Base-by-base conservation (phyloP, 116 monocot genomes). In the Cymodocea nodosa region DNA sequence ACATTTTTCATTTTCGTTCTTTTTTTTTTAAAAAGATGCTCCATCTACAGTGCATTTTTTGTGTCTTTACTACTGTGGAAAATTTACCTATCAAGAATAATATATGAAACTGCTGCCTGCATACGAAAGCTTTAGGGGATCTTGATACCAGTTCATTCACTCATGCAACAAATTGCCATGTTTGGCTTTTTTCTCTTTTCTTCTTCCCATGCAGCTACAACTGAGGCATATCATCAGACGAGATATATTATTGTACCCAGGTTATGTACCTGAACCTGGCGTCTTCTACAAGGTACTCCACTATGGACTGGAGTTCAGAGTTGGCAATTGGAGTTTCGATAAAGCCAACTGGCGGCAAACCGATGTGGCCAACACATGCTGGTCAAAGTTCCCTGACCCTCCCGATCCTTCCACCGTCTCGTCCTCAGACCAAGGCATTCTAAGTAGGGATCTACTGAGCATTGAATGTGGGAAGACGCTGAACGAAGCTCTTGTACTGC, bases 281-380 rank as follows among this genome's bases (percentile, higher is more conserved):
- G 63, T 76, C 66, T 77, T 75, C 17, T 86, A 88, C 74, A 84
- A 66, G 71, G 84, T 98, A 59, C 86, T 92, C 66, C 98, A 98
- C 68, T 98, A 98, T 74, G 98, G 98, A 5, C 72, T 98, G 44
- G 78, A 80, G 76, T 98, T 92, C 64, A 56, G 58, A 52, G 82
- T 92, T 48, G 89, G 86, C 1, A 84, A 89, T 72, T 99, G 98
- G 98, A 99, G 98, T 56, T 99, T 99, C 52, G 89, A 99, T 80
- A 99, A 99, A 76, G 86, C 98, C 63, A 81, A 89, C 15, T 99
- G 98, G 98, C 79, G 98, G 65, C 52, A 72, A 30, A 60, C 56
- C 50, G 92, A 99, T 62, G 57, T 99, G 44, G 89, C 81, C 12
- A 99, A 99, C 63, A 84, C 70, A n/a, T 99, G 98, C 72, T 92